phyloP scores from a whole-genome alignment of 2,329 filamentous ascomycete species.

The Microsporum audouinii region DNA sequence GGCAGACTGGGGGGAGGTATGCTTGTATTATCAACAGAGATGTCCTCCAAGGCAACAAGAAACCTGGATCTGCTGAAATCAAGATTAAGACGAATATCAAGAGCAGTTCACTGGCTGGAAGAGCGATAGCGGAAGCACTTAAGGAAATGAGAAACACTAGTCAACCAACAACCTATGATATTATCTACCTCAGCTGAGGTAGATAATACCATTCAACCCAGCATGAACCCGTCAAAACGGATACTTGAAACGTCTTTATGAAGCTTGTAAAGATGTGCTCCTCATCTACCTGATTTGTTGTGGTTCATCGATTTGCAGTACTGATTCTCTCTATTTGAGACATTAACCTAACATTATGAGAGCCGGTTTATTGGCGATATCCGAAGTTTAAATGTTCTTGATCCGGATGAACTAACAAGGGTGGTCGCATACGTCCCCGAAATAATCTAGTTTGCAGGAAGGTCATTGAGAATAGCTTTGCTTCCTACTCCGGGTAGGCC shows the following conservation, averaged over 20 bases:
- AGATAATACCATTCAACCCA: background rate
- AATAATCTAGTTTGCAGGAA: background rate
- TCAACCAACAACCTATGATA: slow-evolving; percentile 7
- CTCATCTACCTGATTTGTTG: background rate
- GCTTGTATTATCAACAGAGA: slow-evolving; percentile 44
- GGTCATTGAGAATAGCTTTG: background rate
- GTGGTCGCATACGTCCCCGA: background rate
- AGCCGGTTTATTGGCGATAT: background rate
- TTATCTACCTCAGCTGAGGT: background rate
- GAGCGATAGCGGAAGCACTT: slow-evolving; percentile 22
- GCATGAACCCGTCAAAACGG: background rate
- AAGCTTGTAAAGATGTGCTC: background rate
- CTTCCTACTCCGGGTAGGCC: background rate
- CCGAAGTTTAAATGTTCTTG: background rate
- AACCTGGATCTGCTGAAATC: slow-evolving; percentile 63
- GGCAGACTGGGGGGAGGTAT: slow-evolving; percentile 41
- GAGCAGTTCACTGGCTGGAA: slow-evolving; percentile 44
- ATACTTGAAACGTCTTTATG: background rate
- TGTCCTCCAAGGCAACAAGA: slow-evolving; percentile 41
- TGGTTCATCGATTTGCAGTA: background rate
- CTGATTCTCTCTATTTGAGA: slow-evolving; percentile 51
- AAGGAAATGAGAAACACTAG: slow-evolving; percentile 31
- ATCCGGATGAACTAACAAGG: background rate
- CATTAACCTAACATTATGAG: slow-evolving; percentile 5
- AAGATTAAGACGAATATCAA: slow-evolving; percentile 85